A percentile compares a stretch with the other conserved stretches of the same genome.
phyloP scores from a whole-genome alignment of 768 basidiomycete species.

The Lactarius deliciosus region DNA sequence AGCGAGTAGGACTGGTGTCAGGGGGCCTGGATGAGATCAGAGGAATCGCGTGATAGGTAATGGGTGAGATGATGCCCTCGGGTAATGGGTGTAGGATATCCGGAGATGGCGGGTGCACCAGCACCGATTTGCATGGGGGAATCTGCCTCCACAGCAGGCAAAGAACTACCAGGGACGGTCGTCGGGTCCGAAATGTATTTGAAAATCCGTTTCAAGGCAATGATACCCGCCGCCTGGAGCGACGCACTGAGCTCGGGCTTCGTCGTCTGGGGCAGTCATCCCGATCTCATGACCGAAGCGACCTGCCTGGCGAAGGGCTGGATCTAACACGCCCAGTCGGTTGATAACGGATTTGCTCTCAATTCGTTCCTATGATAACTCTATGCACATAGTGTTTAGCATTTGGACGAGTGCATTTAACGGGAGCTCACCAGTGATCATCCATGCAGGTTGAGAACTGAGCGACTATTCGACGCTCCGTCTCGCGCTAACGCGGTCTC shows the following conservation, averaged over 20 bases:
- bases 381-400: slow-evolving; percentile 40
- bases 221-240: slow-evolving; percentile 93
- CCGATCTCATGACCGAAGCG: slow-evolving; percentile 97
- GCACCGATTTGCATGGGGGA: no score
- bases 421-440: slow-evolving; percentile 50
- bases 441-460: slow-evolving; percentile 99
- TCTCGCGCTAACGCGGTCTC: slow-evolving; percentile 96
- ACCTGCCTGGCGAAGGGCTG: slow-evolving; percentile 89
- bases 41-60: slow-evolving; percentile 89
- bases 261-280: slow-evolving; percentile 95
- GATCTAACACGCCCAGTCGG: slow-evolving; percentile 90
- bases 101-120: no score
- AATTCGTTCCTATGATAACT: slow-evolving; percentile 93
- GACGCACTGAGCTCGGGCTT: slow-evolving; percentile 82
- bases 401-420: background rate
- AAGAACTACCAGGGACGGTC: no score
- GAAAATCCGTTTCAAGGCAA: slow-evolving; percentile 45
- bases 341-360: slow-evolving; percentile 93
- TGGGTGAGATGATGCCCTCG: slow-evolving; percentile 11
- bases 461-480: slow-evolving; percentile 96
- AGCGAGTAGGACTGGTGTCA: slow-evolving; percentile 74
- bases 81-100: no score
- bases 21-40: slow-evolving; percentile 76
- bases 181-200: no score
- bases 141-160: no score